These are phyloP conservation scores for Stagonosporopsis cucurbitacearum DNA, from an alignment of 2,329 filamentous ascomycete genomes.

Conservation along the genomic window DNA sequence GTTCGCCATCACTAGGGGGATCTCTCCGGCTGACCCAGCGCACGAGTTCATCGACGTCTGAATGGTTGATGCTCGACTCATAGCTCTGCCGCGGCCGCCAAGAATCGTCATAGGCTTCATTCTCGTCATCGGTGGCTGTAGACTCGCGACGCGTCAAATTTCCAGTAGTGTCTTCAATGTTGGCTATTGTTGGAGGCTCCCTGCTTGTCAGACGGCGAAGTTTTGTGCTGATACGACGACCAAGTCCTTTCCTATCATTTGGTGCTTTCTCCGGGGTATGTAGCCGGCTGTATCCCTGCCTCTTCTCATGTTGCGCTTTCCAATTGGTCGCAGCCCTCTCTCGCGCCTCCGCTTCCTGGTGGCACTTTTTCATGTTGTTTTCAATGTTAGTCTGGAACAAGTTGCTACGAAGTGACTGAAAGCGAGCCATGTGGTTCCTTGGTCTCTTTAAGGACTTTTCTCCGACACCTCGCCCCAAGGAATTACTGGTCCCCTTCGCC, in stretches of 20 bases:
- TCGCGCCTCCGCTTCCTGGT: slow-evolving; percentile 27
- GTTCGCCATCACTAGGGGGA: slow-evolving; percentile 38
- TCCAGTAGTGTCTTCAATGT: slow-evolving; percentile 30
- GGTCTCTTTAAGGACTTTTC: slow-evolving; percentile 21
- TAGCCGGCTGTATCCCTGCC: slow-evolving; percentile 35
- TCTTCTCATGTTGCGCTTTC: slow-evolving; percentile 37
- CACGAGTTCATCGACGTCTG: slow-evolving; percentile 40
- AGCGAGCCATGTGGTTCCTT: slow-evolving; percentile 39
- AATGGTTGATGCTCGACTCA: slow-evolving; percentile 38
- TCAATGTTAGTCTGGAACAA: slow-evolving; percentile 43
- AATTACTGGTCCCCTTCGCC: slow-evolving; percentile 9
- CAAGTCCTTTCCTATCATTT: slow-evolving; percentile 27
- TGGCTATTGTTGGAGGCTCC: slow-evolving; percentile 32
- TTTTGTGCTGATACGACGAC: slow-evolving; percentile 33
- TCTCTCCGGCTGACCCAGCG: slow-evolving; percentile 44
- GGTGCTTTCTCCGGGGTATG: slow-evolving; percentile 32
- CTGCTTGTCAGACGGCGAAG: slow-evolving; percentile 40
- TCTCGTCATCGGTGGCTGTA: slow-evolving; percentile 32
- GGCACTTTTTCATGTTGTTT: slow-evolving; percentile 30
- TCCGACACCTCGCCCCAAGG: slow-evolving; percentile 10
- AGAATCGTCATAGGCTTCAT: slow-evolving; percentile 8
- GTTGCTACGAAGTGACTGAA: slow-evolving; percentile 45
- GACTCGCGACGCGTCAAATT: slow-evolving; percentile 30
- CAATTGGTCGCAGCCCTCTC: slow-evolving; percentile 32
- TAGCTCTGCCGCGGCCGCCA: slow-evolving; percentile 22